Evolutionary conservation across 257 asterid genomes (phyloP), one percentile per base, ranked within the genome.

Genomic region (Fraxinus cuspidata): DNA sequence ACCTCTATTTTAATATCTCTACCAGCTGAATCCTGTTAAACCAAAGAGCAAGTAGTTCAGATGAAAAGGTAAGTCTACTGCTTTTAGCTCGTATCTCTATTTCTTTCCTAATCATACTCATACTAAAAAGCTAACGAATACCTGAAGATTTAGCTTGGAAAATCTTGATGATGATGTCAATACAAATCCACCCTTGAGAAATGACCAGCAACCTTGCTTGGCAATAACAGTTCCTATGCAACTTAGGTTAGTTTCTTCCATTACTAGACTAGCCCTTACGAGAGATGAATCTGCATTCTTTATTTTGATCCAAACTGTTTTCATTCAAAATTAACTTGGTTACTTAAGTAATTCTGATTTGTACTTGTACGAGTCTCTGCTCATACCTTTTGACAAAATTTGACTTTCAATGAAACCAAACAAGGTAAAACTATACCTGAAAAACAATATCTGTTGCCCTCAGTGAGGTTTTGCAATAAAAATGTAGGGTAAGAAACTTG

Each of bases 181-280:
- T 1, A 83, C 85, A 80, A 91, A 88, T 64, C 96, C 97, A 79
- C 97, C 97, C 89, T 91, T 89, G 70, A 91, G 92, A 79, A 93
- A 91, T 0, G 94, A 88, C 91, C 94, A 93, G 72, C 97, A 92
- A 0, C 95, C 90, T 16, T n/a, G 63, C 66, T 77, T 76, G 35
- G 95, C 95, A 73, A 88, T 80, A 49, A 91, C 96, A 37, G 87
- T 90, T 44, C 97, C 97, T 12, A 89, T 82, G 83, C 93, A 93
- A 40, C 83, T 71, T 25, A 80, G 23, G 19, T 32, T 49, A 5
- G 85, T 51, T 15, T 81, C 77, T 69, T 87, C 86, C 11, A 87
- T 86, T 63, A 75, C 83, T 10, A 89, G 82, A 71, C 85, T 87
- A 6, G 89, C 92, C 53, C 84, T 82, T 8, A 91, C 37, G 13